Evolutionary conservation across 116 monocot genomes (phyloP), one percentile per base, ranked within the genome.

Genomic region (Trichopus zeylanicus): DNA sequence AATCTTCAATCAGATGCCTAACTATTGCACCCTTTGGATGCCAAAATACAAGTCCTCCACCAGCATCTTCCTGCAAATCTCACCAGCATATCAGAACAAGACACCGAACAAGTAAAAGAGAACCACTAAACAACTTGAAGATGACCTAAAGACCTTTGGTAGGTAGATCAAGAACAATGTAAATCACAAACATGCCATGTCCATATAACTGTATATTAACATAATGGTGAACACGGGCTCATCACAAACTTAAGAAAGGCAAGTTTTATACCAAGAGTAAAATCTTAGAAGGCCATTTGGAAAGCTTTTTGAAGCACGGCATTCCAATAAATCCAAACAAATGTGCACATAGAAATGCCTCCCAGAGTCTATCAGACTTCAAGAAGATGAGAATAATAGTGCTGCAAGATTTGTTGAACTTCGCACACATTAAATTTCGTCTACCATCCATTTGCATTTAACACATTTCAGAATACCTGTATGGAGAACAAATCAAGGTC

Each of bases 401-500:
- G n/a, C n/a, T n/a, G n/a, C 42, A 42, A 42, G 42, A 3, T 42
- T 15, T 42, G 42, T 42, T 42, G 42, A 42, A 42, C n/a, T 13
- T 42, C 18, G 12, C 42, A 3, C n/a, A n/a, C 42, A 42, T 42
- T 42, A 16, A 13, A 42, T 16, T 42, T n/a, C 13, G 3, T n/a
- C 13, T 15, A 42, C 42, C 13, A 42, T 42, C 42, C 3, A n/a
- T 3, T 1, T n/a, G n/a, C n/a, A n/a, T 42, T 13, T 42, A 8
- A 33, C 8, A 33, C 6, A 33, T 33, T 5, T 42, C 42, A 16
- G 42, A 24, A 42, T 63, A 85, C 93, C 86, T 95, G 95, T 70
- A 95, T 83, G 27, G 95, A 95, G 70, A 95, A 95, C 31, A 95
- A 73, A 76, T 95, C 95, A 72, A 95, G 95, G 61, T 95, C 95